A percentile compares a stretch with the other conserved stretches of the same genome.
phyloP scores from a whole-genome alignment of 352 stramenopile genomes.

The Phytophthora aleatoria region DNA sequence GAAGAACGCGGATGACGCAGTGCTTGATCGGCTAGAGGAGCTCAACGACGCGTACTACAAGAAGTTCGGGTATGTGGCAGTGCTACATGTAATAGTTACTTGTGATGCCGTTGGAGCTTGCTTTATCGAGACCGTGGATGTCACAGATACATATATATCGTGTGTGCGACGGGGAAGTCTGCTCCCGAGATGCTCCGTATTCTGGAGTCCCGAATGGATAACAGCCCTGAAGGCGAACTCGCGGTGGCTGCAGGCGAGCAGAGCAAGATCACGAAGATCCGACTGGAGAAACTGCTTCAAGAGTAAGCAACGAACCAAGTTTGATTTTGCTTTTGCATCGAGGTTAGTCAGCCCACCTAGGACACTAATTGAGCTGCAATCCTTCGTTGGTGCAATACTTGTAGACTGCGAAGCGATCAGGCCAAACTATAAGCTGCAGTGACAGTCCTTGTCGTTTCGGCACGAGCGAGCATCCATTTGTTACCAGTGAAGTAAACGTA shows the following conservation, averaged over 20 bases:
- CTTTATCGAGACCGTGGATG: background rate
- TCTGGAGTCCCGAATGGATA: slow-evolving; percentile 58
- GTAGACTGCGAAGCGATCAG: slow-evolving; percentile 3
- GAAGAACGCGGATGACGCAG: slow-evolving; percentile 48
- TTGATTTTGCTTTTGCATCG: background rate
- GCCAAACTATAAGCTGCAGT: slow-evolving; percentile 10
- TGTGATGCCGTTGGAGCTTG: background rate
- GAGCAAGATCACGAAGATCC: slow-evolving; percentile 81
- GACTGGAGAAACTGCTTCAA: slow-evolving; percentile 65
- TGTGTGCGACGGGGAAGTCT: slow-evolving; percentile 81
- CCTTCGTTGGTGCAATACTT: background rate
- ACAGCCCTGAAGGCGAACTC: slow-evolving; percentile 53
- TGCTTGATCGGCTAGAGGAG: slow-evolving; percentile 65
- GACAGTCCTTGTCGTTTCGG: too few species aligned
- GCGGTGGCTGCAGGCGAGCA: slow-evolving; percentile 67
- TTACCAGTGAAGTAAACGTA: too few species aligned
- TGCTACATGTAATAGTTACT: background rate
- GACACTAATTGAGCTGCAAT: background rate
- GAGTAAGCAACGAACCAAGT: slow-evolving; percentile 44
- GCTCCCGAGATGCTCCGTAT: slow-evolving; percentile 77
- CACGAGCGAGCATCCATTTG: too few species aligned
- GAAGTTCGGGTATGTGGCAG: slow-evolving; percentile 56
- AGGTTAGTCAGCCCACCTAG: background rate
- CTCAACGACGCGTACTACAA: slow-evolving; percentile 74
- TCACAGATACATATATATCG: slow-evolving; percentile 78